A percentile compares a stretch with the other conserved stretches of the same genome.
Conservation (phyloP, 108 stramenopile species). For the Mayamaea pseudoterrestris region DNA sequence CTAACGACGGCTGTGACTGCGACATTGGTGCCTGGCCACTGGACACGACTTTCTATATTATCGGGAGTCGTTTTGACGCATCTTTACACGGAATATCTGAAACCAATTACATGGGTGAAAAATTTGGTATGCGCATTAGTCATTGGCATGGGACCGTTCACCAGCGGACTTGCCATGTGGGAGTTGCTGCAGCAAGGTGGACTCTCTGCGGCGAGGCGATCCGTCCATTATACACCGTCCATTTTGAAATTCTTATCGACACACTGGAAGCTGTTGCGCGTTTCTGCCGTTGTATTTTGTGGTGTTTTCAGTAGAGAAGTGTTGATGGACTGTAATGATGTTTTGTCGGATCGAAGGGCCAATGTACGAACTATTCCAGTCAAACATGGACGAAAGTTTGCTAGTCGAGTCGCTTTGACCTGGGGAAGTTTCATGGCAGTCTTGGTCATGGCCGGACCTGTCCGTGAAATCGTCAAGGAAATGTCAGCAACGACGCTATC, state of each 20-base stretch:
- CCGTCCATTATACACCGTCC: neutral
- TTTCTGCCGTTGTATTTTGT: constrained; percentile 12
- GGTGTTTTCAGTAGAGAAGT: constrained; percentile 48
- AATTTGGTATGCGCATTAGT: constrained; percentile 57
- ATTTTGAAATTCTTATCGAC: neutral
- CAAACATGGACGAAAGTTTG: constrained; percentile 32
- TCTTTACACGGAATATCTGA: constrained; percentile 59
- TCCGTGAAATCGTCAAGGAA: neutral
- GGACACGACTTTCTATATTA: constrained; percentile 40
- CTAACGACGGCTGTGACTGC: constrained; percentile 17
- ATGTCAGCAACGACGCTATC: neutral
- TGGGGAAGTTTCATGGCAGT: neutral
- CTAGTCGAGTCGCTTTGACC: constrained; percentile 22
- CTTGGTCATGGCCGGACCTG: neutral
- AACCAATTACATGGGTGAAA: constrained; percentile 64
- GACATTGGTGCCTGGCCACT: constrained; percentile 41
- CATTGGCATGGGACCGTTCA: constrained; percentile 46
- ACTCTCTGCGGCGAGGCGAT: neutral
- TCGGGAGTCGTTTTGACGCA: constrained; percentile 47
- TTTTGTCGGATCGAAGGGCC: constrained; percentile 27
- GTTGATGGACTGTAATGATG: constrained; percentile 63
- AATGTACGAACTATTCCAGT: constrained; percentile 56
- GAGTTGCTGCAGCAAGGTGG: constrained; percentile 18
- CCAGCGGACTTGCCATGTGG: constrained; percentile 39
- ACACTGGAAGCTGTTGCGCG: neutral